Conservation (phyloP, 495 filamentous ascomycete species). For the Penicillium alfredii region DNA sequence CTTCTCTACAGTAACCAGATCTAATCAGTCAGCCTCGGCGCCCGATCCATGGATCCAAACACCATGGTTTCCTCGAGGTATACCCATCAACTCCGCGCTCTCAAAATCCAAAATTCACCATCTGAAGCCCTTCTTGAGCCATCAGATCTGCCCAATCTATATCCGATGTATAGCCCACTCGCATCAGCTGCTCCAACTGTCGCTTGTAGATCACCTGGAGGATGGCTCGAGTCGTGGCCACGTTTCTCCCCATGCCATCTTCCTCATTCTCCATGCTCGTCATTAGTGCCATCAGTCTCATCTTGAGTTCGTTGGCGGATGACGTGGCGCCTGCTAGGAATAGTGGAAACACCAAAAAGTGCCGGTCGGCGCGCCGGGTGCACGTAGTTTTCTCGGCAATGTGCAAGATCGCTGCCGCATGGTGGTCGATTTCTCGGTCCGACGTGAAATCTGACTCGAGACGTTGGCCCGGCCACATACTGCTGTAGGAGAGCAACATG, state of each 20-base stretch:
- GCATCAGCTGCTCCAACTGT: constrained; percentile 35
- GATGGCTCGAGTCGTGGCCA: constrained; percentile 40
- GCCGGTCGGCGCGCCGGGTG: constrained; percentile 31
- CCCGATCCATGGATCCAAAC: too few relatives aligned
- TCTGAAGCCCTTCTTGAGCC: constrained; percentile 32
- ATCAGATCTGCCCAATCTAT: constrained; percentile 46
- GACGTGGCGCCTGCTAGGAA: constrained; percentile 51
- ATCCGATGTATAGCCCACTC: constrained; percentile 30
- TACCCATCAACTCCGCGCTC: constrained; percentile 3
- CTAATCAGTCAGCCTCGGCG: too few relatives aligned
- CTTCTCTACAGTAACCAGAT: neutral
- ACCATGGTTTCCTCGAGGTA: too few relatives aligned
- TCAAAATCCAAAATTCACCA: constrained; percentile 42
- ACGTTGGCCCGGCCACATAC: constrained; percentile 45
- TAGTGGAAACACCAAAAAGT: constrained; percentile 50
- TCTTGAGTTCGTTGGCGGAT: constrained; percentile 37
- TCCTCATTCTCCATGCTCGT: constrained; percentile 45
- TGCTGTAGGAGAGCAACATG: constrained; percentile 46
- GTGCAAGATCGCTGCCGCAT: constrained; percentile 40
- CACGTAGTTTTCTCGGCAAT: constrained; percentile 29
- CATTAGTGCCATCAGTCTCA: constrained; percentile 46
- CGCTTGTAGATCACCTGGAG: constrained; percentile 46
- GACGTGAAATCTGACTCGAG: constrained; percentile 24
- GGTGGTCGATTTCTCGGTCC: constrained; percentile 39
- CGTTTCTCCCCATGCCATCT: constrained; percentile 43